phyloP scores from a whole-genome alignment of 805 yeast species.

The Grigorovia transvaalensis region DNA sequence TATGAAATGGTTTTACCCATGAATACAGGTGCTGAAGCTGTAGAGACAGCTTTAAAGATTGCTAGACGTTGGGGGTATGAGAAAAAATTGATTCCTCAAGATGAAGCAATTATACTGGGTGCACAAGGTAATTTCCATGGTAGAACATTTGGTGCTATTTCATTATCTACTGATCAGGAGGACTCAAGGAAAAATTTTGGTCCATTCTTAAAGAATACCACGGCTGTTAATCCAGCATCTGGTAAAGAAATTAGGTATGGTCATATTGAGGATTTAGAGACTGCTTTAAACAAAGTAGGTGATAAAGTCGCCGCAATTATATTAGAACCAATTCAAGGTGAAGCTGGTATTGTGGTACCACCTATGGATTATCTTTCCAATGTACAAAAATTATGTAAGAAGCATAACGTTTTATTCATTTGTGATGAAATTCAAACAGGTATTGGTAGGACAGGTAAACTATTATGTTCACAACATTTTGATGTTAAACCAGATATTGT shows the following conservation, averaged over 20 bases:
- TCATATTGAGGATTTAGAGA: slow-evolving; percentile 73
- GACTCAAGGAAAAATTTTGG: slow-evolving; percentile 86
- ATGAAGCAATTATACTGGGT: slow-evolving; percentile 78
- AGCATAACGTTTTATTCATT: slow-evolving; percentile 79
- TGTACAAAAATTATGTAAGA: slow-evolving; percentile 64
- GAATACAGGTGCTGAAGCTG: slow-evolving; percentile 99
- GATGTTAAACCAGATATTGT: slow-evolving; percentile 80
- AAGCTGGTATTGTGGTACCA: slow-evolving; percentile 95
- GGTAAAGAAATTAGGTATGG: slow-evolving; percentile 65
- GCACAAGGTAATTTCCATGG: slow-evolving; percentile 94
- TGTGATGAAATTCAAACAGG: slow-evolving; percentile 98
- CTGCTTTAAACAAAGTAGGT: slow-evolving; percentile 72
- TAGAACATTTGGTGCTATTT: slow-evolving; percentile 86
- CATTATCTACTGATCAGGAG: slow-evolving; percentile 85
- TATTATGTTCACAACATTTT: slow-evolving; percentile 85
- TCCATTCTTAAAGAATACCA: slow-evolving; percentile 75
- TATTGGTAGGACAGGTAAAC: slow-evolving; percentile 91
- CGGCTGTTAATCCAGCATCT: slow-evolving; percentile 76
- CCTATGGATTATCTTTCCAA: slow-evolving; percentile 65
- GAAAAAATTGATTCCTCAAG: slow-evolving; percentile 70
- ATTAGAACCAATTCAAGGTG: slow-evolving; percentile 96
- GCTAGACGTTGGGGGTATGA: slow-evolving; percentile 97
- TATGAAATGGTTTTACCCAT: slow-evolving; percentile 92
- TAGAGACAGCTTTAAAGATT: slow-evolving; percentile 84
- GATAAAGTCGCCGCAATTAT: slow-evolving; percentile 83